phyloP scores from a whole-genome alignment of 2,329 filamentous ascomycete genomes.

The Penicillium polonicum region DNA sequence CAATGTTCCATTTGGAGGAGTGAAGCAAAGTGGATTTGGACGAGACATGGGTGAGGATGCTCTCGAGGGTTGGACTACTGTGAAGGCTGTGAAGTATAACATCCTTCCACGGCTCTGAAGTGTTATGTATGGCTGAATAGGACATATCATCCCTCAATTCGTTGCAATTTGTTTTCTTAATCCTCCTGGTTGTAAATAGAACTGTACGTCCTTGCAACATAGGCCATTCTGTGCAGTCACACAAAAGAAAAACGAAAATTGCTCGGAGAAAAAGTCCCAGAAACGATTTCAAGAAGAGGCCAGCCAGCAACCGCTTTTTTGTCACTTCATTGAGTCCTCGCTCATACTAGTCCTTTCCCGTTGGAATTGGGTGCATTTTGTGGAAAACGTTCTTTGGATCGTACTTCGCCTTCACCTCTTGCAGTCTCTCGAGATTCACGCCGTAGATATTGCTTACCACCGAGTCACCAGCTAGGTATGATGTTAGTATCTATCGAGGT shows the following conservation, averaged over 20 bases:
- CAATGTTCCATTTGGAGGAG: constrained; percentile 29
- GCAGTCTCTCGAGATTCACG: constrained; percentile 43
- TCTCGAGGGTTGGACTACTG: constrained; percentile 25
- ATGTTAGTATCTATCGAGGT: constrained; percentile 8
- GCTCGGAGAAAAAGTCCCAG: background rate
- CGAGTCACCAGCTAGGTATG: constrained; percentile 30
- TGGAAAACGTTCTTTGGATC: constrained; percentile 50
- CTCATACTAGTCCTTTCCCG: background rate
- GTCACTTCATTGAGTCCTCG: background rate
- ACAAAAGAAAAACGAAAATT: no score
- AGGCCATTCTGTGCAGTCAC: background rate
- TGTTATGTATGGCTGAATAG: background rate
- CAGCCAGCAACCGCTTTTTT: no score
- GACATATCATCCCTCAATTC: background rate
- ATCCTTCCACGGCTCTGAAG: constrained; percentile 20
- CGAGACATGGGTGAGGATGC: constrained; percentile 31
- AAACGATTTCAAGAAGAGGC: background rate
- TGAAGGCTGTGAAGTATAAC: constrained; percentile 25
- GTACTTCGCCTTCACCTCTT: constrained; percentile 47
- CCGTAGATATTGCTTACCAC: constrained; percentile 46
- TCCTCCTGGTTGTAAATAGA: background rate
- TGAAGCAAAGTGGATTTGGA: constrained; percentile 31
- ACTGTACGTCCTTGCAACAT: background rate
- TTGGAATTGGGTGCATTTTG: constrained; percentile 42
- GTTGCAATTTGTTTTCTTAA: background rate